Evolutionary conservation across 768 basidiomycete species (phyloP), one percentile per base, ranked within the genome.

Genomic region (Cystoderma amianthinum): DNA sequence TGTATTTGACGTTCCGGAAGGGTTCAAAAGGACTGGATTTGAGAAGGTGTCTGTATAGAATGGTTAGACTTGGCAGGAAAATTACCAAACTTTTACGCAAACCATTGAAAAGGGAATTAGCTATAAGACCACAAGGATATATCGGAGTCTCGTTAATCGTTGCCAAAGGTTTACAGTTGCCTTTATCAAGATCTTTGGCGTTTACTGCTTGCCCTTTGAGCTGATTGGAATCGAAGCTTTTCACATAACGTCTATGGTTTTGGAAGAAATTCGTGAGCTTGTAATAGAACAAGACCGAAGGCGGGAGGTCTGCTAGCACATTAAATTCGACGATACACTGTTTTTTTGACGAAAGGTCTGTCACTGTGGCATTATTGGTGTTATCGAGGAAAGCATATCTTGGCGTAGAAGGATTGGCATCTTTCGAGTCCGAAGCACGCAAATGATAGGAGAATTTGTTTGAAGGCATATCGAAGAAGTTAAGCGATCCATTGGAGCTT

Each of bases 61-160:
- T 28, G 40, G 25, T 41, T 19, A 33, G 24, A 21, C 20, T 2
- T 3, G 15, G 20, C 25, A 7, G 30, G 21, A 23, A 11, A 32
- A 43, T 24, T 12, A 20, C 22, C 17, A 33, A 22, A 16, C 34
- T 9, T 9, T 36, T 19, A 19, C 10, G 49, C 76, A 24, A 37
- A 89, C 92, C 94, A 55, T 99, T 99, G 71, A 97, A 99, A 7
- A 92, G 28, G 2, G 92, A 96, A 64, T 99, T 99, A 34, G 96
- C 96, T 48, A 99, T 95, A 48, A 99, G 69, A 30, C 96, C 96
- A 51, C 96, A 99, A 2, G 96, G 96, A 55, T 94, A 99, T 57
- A 92, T 78, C 6, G 76, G 68, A 53, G 73, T 78, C 43, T 64
- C 63, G 38, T 71, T 61, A 4, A 62, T 61, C 3, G 68, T 56